Base-by-base conservation (phyloP, 2,329 filamentous ascomycete species). In the Tricladium varicosporioides region DNA sequence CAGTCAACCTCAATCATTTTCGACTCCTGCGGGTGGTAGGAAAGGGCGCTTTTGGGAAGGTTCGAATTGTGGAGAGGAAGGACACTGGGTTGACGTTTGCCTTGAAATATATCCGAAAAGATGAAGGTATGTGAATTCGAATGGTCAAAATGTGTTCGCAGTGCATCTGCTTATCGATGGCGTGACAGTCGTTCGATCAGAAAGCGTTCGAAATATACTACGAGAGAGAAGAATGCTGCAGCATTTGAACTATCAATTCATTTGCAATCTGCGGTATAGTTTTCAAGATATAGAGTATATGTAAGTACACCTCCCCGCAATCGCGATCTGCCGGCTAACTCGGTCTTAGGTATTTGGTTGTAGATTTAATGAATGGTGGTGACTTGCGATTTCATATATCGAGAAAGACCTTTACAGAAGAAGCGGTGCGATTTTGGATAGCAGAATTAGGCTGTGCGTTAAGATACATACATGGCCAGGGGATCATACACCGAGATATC, bases 251-350 rank as follows among this genome's bases (percentile, higher is more conserved):
- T 94, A 99, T 70, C 92, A 93, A 22, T 99, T 97, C 73, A 89
- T 99, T 66, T 97, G 93, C 79, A 99, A 99, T 74, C 78, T 99
- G 79, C 89, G 94, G 69, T 99, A 97, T 77, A 97, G 92, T 76
- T 99, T 99, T 72, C 94, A 99, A 76, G 94, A 99, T 74, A 92
- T 97, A 67, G 94, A 99, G 74, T 99, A 99, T 76, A 88, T 99
- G 91, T 96, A 80, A 70, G 89, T 74, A 58, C 22, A 42, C 16
- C 42, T 22, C 8, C 48, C 48, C 31, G 13, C 33, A 15, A 13
- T 49, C 11, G 7, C 36, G 7, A 11, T 43, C n/a, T n/a, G 22
- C 5, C 18, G 42, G 50, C 60, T 63, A 47, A 62, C 36, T 1
- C 18, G 16, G n/a, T 16, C 4, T 31, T 27, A 88, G 85, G 70